Evolutionary conservation across 2,329 filamentous ascomycete genomes (phyloP), one percentile per base, ranked within the genome.

Genomic region (Catunica adiposa): DNA sequence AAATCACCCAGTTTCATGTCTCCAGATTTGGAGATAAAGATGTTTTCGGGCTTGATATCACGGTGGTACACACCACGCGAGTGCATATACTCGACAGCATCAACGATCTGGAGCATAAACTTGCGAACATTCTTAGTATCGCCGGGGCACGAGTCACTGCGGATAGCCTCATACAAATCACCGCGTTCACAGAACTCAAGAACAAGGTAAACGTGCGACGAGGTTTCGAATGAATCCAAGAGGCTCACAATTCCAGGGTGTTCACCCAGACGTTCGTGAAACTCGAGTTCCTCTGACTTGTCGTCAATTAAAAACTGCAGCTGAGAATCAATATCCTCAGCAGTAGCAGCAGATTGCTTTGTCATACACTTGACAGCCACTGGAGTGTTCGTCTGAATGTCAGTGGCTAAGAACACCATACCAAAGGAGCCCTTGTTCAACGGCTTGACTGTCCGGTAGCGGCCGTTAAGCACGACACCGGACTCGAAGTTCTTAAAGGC

Each of bases 1-100:
- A 97, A 95, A 69, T 98, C 92, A 64, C 92, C 92, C 37, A 98
- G 81, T 73, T 98, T 98, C 85, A 97, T 86, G 40, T 83, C 78
- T 55, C 90, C 90, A 62, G 84, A 79, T 59, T 89, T 79, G 58
- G 83, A 86, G 61, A 98, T 76, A 68, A 98, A 97, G 69, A 98
- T 95, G 74, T 98, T 98, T 76, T 98, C 92, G 0, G 92, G 92
- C 73, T 98, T 98, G 79, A 98, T 96, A 69, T 98, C 92, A 59
- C 92, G 86, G 67, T 98, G 92, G 68, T 89, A 96, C 66, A 97
- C 80, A 61, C 88, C 89, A 68, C 89, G 89, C 60, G 79, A 77
- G 69, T 98, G 92, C 70, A 95, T 88, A 69, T 88, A 89, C 60
- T 86, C 82, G 52, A 98, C 85, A 53, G 90, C 87, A 66, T 86